Conservation (phyloP, 352 stramenopile species). For the Halophytophthora batemanensis region DNA sequence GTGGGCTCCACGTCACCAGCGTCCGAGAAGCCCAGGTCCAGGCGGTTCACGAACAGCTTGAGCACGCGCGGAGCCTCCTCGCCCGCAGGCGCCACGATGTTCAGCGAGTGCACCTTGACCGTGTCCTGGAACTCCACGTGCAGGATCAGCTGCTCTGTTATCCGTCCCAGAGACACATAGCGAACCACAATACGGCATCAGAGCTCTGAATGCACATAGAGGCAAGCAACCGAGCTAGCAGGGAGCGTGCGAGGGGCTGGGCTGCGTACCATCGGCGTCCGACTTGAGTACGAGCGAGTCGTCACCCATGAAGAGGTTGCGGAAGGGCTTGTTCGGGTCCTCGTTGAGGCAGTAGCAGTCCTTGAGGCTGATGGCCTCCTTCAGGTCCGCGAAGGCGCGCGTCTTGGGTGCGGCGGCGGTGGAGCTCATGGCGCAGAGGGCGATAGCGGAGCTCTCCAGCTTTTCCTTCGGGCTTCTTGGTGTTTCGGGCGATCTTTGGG, state of each 20-base stretch:
- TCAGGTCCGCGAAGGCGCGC: slow-evolving; percentile 55
- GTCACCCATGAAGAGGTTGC: slow-evolving; percentile 79
- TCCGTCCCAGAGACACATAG: no score
- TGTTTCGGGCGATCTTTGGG: background rate
- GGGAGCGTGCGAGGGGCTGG: no score
- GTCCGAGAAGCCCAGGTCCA: slow-evolving; percentile 75
- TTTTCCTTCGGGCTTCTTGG: background rate
- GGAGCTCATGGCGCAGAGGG: slow-evolving; percentile 25
- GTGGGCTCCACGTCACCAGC: slow-evolving; percentile 64
- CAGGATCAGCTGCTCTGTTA: slow-evolving; percentile 72
- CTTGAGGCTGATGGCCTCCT: slow-evolving; percentile 49
- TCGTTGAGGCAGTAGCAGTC: slow-evolving; percentile 83
- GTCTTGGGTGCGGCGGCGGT: slow-evolving; percentile 32
- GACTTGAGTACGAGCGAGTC: slow-evolving; percentile 74
- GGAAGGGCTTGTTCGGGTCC: slow-evolving; percentile 61
- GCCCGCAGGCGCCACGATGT: slow-evolving; percentile 46
- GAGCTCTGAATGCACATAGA: background rate
- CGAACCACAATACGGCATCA: no score
- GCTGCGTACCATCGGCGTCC: slow-evolving; percentile 55
- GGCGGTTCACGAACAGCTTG: slow-evolving; percentile 73
- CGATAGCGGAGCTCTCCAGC: background rate
- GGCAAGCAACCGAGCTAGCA: background rate
- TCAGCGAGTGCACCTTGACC: slow-evolving; percentile 78
- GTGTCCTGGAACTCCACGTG: slow-evolving; percentile 81
- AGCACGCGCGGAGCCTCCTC: slow-evolving; percentile 57